Conservation (phyloP, 805 yeast species). For the Candida argentea region DNA sequence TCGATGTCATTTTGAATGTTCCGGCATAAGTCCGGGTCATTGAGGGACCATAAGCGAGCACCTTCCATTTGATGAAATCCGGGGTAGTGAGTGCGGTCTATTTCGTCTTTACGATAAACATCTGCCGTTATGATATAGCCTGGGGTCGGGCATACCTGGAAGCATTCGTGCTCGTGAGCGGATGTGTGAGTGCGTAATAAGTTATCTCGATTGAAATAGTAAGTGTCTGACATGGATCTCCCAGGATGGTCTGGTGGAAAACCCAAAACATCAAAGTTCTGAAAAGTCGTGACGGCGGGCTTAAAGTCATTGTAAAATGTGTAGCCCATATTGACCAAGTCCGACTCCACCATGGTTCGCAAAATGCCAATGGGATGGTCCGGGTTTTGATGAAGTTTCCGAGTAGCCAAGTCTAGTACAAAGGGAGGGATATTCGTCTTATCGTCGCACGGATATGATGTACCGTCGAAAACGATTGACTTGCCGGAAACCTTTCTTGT, state of each 20-base stretch:
- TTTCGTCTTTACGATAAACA: slow-evolving; percentile 91
- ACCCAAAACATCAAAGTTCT: slow-evolving; percentile 87
- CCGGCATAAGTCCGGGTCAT: slow-evolving; percentile 34
- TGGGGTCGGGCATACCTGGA: slow-evolving; percentile 52
- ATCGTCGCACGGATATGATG: slow-evolving; percentile 50
- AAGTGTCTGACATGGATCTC: slow-evolving; percentile 84
- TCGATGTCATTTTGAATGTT: slow-evolving; percentile 41
- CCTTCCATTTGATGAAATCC: slow-evolving; percentile 98
- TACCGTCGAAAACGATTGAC: slow-evolving; percentile 36
- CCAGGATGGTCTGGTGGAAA: slow-evolving; percentile 93
- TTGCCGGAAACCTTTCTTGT: slow-evolving; percentile 16
- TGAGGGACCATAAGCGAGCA: slow-evolving; percentile 71
- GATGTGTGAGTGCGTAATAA: slow-evolving; percentile 90
- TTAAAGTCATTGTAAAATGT: slow-evolving; percentile 71
- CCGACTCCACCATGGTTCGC: slow-evolving; percentile 58
- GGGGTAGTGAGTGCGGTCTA: slow-evolving; percentile 93
- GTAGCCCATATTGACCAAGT: slow-evolving; percentile 57
- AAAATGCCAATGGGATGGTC: slow-evolving; percentile 88
- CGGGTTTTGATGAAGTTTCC: slow-evolving; percentile 63
- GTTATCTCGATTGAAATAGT: slow-evolving; percentile 66
- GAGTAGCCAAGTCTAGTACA: slow-evolving; percentile 55
- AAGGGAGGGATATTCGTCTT: slow-evolving; percentile 82
- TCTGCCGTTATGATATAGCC: slow-evolving; percentile 93
- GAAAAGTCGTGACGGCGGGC: slow-evolving; percentile 73
- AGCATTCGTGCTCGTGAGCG: slow-evolving; percentile 90